These are phyloP conservation scores for Colletotrichum tofieldiae DNA, from an alignment of 2,329 filamentous ascomycete species.

Conservation along the genomic window DNA sequence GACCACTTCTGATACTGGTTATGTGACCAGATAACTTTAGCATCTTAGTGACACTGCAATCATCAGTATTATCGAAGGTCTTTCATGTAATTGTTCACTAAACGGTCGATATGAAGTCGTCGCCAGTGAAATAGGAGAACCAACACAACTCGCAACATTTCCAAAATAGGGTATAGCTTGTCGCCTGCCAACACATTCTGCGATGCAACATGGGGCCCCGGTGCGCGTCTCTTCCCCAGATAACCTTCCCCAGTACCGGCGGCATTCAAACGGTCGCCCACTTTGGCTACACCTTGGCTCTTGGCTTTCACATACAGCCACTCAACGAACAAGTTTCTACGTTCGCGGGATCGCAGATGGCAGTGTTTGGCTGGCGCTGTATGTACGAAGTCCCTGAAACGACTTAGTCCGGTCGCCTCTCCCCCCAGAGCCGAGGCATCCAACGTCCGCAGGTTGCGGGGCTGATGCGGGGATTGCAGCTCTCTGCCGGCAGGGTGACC, in stretches of 20 bases:
- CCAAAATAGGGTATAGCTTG: constrained; percentile 15
- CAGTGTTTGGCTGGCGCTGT: neutral
- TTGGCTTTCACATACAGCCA: constrained; percentile 1
- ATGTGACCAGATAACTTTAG: no score
- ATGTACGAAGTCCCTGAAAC: constrained; percentile 9
- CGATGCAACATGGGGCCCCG: neutral
- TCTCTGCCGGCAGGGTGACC: constrained; percentile 24
- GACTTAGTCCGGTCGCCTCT: constrained; percentile 2
- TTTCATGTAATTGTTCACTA: no score
- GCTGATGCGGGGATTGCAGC: constrained; percentile 23
- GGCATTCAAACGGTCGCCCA: neutral
- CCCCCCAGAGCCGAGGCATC: constrained; percentile 31
- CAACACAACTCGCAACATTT: constrained; percentile 23
- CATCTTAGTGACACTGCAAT: no score
- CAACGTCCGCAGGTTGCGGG: constrained; percentile 28
- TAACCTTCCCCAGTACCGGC: constrained; percentile 9
- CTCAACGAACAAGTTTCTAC: neutral
- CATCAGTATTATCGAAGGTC: no score
- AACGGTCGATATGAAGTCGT: no score
- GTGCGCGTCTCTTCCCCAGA: constrained; percentile 17
- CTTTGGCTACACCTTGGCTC: constrained; percentile 1
- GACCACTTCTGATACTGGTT: neutral
- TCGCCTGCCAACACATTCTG: neutral
- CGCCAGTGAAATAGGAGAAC: neutral
- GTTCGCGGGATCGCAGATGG: neutral